These are phyloP conservation scores for Fomes fomentarius DNA, from an alignment of 1,284 basidiomycete species.

Conservation along the genomic window DNA sequence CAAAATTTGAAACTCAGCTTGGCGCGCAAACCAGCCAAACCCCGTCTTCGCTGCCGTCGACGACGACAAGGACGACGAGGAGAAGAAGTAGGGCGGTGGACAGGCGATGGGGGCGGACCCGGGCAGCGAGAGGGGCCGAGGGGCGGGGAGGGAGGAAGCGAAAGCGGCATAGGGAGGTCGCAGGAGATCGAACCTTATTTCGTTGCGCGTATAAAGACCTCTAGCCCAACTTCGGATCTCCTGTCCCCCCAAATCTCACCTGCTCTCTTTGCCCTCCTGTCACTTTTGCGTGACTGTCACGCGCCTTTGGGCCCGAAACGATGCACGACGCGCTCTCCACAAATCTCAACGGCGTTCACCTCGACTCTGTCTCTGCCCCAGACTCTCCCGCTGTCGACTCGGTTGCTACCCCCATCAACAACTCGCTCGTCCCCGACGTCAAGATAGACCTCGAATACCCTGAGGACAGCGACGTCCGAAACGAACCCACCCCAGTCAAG, in stretches of 20 bases:
- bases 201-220: conserved; percentile 74
- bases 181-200: conserved; percentile 83
- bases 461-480: conserved; percentile 66
- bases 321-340: conserved; percentile 39
- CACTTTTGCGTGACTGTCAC: conserved; percentile 45
- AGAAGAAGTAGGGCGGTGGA: conserved; percentile 43
- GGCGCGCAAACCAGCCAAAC: conserved; percentile 79
- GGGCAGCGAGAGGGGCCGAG: conserved; percentile 18
- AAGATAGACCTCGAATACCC: conserved; percentile 63
- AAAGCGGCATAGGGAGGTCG: conserved; percentile 50
- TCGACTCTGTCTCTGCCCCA: conserved; percentile 50
- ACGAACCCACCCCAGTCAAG: conserved; percentile 56
- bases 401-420: conserved; percentile 63
- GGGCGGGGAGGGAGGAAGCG: conserved; percentile 25
- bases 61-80: conserved; percentile 58
- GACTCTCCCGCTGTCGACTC: conserved; percentile 51
- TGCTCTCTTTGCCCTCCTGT: conserved; percentile 36
- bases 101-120: conserved; percentile 12
- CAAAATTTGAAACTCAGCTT: conserved; percentile 70
- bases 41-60: conserved; percentile 68
- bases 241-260: conserved; percentile 73
- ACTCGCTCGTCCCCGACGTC: conserved; percentile 48
- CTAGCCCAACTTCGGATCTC: conserved; percentile 65
- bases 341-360: conserved; percentile 37
- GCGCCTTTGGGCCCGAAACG: conserved; percentile 34